A percentile compares a stretch with the other conserved stretches of the same genome.
Conservation (phyloP, 1,139 yeast genomes). For the Taiozyma sp. region DNA sequence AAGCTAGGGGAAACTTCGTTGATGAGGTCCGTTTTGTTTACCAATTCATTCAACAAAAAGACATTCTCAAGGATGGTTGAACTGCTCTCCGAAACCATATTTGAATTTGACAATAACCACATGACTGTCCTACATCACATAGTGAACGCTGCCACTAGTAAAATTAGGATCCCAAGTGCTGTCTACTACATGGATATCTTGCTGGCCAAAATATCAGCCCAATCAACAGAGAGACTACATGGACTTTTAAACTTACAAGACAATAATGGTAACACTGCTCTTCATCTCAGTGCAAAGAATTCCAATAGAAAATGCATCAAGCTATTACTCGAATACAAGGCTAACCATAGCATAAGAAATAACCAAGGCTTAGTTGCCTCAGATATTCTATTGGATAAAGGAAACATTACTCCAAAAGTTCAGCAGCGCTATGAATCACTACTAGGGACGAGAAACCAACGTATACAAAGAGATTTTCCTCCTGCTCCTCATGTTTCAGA, state of each 20-base stretch:
- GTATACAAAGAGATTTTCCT: background rate
- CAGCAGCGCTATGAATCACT: constrained; percentile 22
- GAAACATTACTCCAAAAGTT: constrained; percentile 24
- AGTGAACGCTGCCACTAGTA: constrained; percentile 52
- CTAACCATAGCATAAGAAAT: constrained; percentile 67
- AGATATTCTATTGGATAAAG: constrained; percentile 44
- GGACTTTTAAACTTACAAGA: constrained; percentile 74
- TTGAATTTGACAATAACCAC: constrained; percentile 59
- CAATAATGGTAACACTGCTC: constrained; percentile 80
- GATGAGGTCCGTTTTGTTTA: constrained; percentile 78
- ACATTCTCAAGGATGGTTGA: constrained; percentile 76
- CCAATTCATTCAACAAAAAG: constrained; percentile 79
- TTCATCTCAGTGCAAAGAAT: constrained; percentile 76
- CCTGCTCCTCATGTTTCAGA: constrained; percentile 36
- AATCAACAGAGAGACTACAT: constrained; percentile 43
- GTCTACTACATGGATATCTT: constrained; percentile 78
- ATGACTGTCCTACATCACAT: constrained; percentile 85
- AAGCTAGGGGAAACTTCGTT: constrained; percentile 80
- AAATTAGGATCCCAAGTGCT: constrained; percentile 68
- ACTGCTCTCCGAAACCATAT: constrained; percentile 56
- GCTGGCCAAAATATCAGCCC: constrained; percentile 63
- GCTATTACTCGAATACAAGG: constrained; percentile 67
- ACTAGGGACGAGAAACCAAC: constrained; percentile 14
- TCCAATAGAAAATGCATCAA: constrained; percentile 73
- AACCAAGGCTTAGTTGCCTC: constrained; percentile 70